Evolutionary conservation across 371 early-diverging fungal species (phyloP).

Genomic region (Smittium mucronatum): DNA sequence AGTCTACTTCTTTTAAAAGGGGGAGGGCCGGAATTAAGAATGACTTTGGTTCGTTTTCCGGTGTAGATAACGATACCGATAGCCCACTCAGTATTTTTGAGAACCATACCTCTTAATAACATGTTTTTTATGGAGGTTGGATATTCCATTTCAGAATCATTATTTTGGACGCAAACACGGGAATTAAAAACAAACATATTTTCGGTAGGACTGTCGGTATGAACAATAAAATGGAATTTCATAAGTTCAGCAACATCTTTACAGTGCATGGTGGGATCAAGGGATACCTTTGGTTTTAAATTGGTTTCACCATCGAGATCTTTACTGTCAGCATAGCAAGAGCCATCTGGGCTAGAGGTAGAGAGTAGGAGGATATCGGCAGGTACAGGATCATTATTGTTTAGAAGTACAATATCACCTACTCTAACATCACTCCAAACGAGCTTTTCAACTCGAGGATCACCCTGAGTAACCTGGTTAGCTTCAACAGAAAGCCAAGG

Average conservation of each 20-base stretch:
- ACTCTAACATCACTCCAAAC: constrained; percentile 66
- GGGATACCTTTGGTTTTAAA: constrained; percentile 57
- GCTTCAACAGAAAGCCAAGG: background rate
- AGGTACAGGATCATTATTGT: constrained; percentile 75
- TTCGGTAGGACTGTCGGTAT: constrained; percentile 58
- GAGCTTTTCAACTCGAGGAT: constrained; percentile 29
- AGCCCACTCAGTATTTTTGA: constrained; percentile 80
- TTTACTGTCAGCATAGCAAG: constrained; percentile 86
- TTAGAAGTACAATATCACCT: constrained; percentile 79
- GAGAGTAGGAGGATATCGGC: constrained; percentile 79
- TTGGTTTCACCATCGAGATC: constrained; percentile 97
- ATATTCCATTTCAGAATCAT: background rate
- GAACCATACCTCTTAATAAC: constrained; percentile 76
- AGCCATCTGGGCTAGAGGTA: constrained; percentile 53
- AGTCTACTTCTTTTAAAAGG: constrained; percentile 80
- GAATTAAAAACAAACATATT: constrained; percentile 53
- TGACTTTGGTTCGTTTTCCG: constrained; percentile 86
- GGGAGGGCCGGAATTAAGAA: constrained; percentile 70
- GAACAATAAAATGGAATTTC: constrained; percentile 42
- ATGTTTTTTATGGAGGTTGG: constrained; percentile 71
- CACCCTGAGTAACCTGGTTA: background rate
- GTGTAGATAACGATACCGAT: constrained; percentile 78
- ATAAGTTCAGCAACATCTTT: constrained; percentile 48
- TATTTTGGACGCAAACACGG: constrained; percentile 32
- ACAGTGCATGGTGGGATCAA: constrained; percentile 46